Evolutionary conservation across 2,329 filamentous ascomycete species (phyloP).

Genomic region (Madurella mycetomatis): DNA sequence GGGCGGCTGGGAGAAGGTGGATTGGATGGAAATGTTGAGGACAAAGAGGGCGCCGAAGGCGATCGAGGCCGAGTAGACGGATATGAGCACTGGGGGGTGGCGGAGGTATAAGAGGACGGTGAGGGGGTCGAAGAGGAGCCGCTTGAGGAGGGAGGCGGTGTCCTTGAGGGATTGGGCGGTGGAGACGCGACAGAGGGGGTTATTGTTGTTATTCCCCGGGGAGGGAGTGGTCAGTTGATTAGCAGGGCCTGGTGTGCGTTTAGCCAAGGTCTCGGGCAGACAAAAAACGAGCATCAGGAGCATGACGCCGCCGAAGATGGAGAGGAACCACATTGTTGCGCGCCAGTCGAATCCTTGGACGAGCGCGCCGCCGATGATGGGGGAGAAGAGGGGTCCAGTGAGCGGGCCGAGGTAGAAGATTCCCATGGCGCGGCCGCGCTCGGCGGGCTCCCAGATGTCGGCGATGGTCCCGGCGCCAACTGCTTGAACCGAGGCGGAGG

Average conservation of each 20-base stretch:
- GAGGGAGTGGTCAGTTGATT: neutral
- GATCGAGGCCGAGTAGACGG: conserved; percentile 69
- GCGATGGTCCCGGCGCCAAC: conserved; percentile 81
- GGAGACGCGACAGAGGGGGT: conserved; percentile 45
- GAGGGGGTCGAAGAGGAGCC: conserved; percentile 67
- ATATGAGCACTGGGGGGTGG: conserved; percentile 68
- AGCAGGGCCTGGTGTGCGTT: conserved; percentile 1
- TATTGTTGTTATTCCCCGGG: conserved; percentile 10
- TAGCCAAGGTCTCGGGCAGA: conserved; percentile 61
- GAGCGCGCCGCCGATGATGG: conserved; percentile 72
- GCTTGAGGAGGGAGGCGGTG: conserved; percentile 50
- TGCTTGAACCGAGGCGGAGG: conserved; percentile 74
- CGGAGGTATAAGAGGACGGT: conserved; percentile 66
- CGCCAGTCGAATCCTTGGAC: conserved; percentile 67
- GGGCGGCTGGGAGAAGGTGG: conserved; percentile 60
- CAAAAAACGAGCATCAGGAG: conserved; percentile 54
- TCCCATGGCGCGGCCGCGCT: conserved; percentile 76
- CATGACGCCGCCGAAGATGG: conserved; percentile 61
- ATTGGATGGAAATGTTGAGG: conserved; percentile 71
- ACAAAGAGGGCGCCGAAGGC: conserved; percentile 73
- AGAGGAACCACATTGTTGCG: conserved; percentile 72
- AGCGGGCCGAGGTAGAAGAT: conserved; percentile 77
- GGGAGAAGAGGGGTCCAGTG: conserved; percentile 67
- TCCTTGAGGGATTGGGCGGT: conserved; percentile 58
- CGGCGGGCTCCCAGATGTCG: conserved; percentile 70